A percentile compares a stretch with the other conserved stretches of the same genome.
Conservation (phyloP, 75 land plant genomes). For the Selaginella moellendorffii region DNA sequence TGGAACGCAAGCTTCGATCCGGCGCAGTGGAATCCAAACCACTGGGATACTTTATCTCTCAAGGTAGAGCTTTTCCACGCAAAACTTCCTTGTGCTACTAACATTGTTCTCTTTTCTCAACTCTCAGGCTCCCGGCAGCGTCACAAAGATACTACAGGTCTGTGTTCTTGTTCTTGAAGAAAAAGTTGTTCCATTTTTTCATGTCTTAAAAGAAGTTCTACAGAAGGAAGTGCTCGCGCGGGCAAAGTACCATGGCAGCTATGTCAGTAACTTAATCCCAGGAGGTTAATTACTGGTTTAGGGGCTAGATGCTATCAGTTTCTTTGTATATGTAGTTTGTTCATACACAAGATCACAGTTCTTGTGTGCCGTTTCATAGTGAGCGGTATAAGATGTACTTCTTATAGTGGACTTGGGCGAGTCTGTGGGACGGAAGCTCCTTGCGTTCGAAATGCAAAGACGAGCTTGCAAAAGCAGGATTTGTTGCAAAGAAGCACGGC, state of each 20-base stretch:
- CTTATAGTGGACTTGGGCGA: too few relatives aligned
- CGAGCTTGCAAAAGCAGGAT: too few relatives aligned
- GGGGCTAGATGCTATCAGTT: too few relatives aligned
- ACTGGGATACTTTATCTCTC: not conserved
- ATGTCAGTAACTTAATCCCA: not conserved
- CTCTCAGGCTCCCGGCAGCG: not conserved
- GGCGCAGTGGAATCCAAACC: not conserved
- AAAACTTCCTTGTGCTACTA: not conserved
- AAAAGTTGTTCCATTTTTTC: not conserved
- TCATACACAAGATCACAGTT: too few relatives aligned
- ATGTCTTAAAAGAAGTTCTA: not conserved
- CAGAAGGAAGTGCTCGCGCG: not conserved
- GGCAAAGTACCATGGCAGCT: not conserved
- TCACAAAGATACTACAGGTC: not conserved
- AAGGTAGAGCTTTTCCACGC: not conserved
- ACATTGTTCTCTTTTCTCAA: not conserved
- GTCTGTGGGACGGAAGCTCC: too few relatives aligned
- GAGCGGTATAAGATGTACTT: too few relatives aligned
- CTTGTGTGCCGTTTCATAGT: too few relatives aligned
- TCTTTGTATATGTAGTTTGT: too few relatives aligned
- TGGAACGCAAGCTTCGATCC: constrained; percentile 16
- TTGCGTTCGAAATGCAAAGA: too few relatives aligned
- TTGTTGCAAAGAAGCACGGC: too few relatives aligned
- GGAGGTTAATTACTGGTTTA: too few relatives aligned
- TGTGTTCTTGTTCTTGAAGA: not conserved